These are phyloP conservation scores for Medicago truncatula DNA, from an alignment of 306 rosid species.

Conservation along the genomic window MtrunA17r5.0-ANR NC_053042.1:35660501-35661000, in stretches of 20 bases:
- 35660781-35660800: constrained; percentile 15
- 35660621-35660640: constrained; percentile 10
- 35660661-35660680: neutral
- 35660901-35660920: neutral
- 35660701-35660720: neutral
- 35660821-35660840: too few relatives aligned
- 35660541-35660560: neutral
- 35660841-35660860: neutral
- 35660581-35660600: neutral
- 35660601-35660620: neutral
- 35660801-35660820: neutral
- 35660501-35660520: too few relatives aligned
- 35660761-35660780: neutral
- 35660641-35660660: neutral
- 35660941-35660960: too few relatives aligned
- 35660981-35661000: too few relatives aligned
- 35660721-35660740: constrained; percentile 1
- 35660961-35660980: too few relatives aligned
- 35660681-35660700: constrained; percentile 1
- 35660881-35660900: neutral
- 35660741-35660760: neutral
- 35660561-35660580: neutral
- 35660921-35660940: too few relatives aligned
- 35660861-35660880: neutral
- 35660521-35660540: too few relatives aligned